phyloP scores from a whole-genome alignment of 371 early-diverging fungal species.

The Lichtheimia ornata region DNA sequence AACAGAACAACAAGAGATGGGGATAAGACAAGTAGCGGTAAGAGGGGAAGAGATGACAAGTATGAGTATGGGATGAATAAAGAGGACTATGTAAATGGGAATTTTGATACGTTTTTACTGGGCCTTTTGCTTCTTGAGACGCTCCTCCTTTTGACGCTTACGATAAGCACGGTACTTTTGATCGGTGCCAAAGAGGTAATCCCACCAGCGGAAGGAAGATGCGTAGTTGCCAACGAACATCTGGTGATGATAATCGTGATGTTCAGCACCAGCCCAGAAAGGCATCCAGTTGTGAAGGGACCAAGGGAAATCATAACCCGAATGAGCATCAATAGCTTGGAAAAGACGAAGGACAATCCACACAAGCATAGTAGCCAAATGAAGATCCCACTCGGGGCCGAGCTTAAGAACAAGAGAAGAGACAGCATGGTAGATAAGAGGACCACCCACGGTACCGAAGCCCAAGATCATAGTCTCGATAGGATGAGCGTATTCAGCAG shows the following conservation, averaged over 20 bases:
- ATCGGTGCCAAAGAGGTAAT: constrained; percentile 81
- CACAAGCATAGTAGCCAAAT: constrained; percentile 74
- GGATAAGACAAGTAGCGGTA: not conserved
- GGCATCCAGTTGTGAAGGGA: constrained; percentile 76
- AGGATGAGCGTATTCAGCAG: constrained; percentile 89
- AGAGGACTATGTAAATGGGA: not conserved
- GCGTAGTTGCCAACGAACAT: constrained; percentile 84
- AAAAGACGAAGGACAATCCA: constrained; percentile 82
- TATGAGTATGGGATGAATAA: not conserved
- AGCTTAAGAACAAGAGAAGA: constrained; percentile 15
- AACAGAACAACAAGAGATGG: too few species aligned
- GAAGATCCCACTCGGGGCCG: constrained; percentile 60
- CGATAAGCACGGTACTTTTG: constrained; percentile 71
- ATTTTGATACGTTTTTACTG: constrained; percentile 1
- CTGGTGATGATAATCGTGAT: constrained; percentile 85
- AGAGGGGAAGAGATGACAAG: not conserved
- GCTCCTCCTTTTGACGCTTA: constrained; percentile 38
- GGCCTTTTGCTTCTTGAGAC: constrained; percentile 19
- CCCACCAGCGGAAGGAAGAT: constrained; percentile 85
- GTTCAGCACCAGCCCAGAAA: constrained; percentile 82
- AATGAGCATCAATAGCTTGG: constrained; percentile 90
- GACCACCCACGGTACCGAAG: constrained; percentile 76
- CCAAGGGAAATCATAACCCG: constrained; percentile 96
- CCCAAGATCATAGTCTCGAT: constrained; percentile 78
- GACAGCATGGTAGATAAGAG: constrained; percentile 51